Conservation (phyloP, 306 rosid genomes). For the Ziziphus jujuba region DNA sequence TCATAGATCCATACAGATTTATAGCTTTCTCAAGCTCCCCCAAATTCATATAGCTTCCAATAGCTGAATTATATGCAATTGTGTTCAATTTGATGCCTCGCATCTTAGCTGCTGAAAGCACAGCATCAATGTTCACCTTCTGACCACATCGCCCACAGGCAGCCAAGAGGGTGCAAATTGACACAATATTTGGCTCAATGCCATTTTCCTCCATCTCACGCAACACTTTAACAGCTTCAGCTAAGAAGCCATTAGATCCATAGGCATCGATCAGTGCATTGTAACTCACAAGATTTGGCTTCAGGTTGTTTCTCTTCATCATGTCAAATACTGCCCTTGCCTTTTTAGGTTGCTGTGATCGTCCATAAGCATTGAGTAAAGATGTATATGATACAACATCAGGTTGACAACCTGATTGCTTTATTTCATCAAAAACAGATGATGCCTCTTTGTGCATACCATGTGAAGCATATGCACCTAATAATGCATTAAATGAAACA, state of each 20-base stretch:
- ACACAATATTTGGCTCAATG: slow-evolving; percentile 82
- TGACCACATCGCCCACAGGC: slow-evolving; percentile 84
- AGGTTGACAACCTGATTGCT: slow-evolving; percentile 60
- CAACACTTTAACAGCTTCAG: slow-evolving; percentile 70
- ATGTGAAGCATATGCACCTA: slow-evolving; percentile 85
- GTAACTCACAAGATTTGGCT: slow-evolving; percentile 84
- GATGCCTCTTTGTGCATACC: slow-evolving; percentile 75
- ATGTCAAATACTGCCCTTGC: slow-evolving; percentile 64
- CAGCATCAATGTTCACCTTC: slow-evolving; percentile 82
- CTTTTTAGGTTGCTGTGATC: slow-evolving; percentile 68
- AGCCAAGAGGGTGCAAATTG: slow-evolving; percentile 85
- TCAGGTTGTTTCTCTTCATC: slow-evolving; percentile 66
- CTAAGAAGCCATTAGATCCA: slow-evolving; percentile 81
- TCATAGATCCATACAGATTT: slow-evolving; percentile 66
- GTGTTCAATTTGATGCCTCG: slow-evolving; percentile 84
- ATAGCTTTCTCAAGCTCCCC: slow-evolving; percentile 80
- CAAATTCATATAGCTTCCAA: slow-evolving; percentile 82
- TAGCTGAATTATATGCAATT: slow-evolving; percentile 85
- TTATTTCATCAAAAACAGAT: slow-evolving; percentile 65
- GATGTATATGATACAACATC: slow-evolving; percentile 93
- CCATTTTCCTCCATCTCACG: slow-evolving; percentile 90
- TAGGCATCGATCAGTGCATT: slow-evolving; percentile 89
- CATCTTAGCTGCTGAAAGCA: slow-evolving; percentile 80
- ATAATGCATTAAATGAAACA: slow-evolving; percentile 69
- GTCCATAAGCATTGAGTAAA: slow-evolving; percentile 83